Conservation (phyloP, 179 eudicot genomes). For the Actinidia polygama region DNA sequence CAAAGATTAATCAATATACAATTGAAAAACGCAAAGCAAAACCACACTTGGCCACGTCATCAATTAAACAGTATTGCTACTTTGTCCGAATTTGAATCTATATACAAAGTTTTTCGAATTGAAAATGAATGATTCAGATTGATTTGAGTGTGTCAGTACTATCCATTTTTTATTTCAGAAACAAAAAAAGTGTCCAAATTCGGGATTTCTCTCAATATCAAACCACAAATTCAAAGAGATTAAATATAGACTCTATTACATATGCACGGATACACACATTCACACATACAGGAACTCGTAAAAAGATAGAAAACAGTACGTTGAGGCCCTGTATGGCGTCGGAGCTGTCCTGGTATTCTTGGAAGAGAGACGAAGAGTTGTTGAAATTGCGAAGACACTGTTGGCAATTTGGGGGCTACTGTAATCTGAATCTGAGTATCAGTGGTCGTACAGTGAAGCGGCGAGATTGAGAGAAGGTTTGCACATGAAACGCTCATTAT, state of each 20-base stretch:
- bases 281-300: neutral
- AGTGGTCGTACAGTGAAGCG: neutral
- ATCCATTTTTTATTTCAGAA: no score
- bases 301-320: conserved; percentile 4
- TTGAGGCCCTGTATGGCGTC: neutral
- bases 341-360: neutral
- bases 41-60: no score
- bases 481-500: neutral
- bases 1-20: neutral
- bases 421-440: neutral
- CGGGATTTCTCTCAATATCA: no score
- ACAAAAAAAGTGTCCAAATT: neutral
- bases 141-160: no score
- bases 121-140: no score
- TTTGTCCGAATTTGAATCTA: no score
- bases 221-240: neutral
- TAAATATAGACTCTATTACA: neutral
- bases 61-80: no score
- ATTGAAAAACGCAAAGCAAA: neutral
- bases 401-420: neutral
- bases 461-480: conserved; percentile 12
- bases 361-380: neutral
- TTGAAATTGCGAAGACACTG: conserved; percentile 6
- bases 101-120: no score
- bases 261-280: neutral